phyloP scores from a whole-genome alignment of 2,329 filamentous ascomycete species.

The Periconia digitata region DNA sequence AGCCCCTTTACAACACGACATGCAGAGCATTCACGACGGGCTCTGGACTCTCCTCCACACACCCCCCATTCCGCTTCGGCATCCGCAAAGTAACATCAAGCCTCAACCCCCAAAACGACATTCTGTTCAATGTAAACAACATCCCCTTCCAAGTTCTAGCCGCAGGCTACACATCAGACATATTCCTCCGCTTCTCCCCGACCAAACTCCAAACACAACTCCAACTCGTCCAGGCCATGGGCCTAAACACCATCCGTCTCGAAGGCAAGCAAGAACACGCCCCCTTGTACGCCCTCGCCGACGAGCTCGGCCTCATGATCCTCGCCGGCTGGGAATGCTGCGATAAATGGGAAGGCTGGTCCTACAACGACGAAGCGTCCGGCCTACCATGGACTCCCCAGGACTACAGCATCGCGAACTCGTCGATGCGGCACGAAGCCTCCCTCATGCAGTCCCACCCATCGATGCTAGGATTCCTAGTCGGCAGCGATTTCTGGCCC shows the following conservation, averaged over 20 bases:
- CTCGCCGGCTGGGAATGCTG: slow-evolving; percentile 68
- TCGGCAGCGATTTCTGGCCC: slow-evolving; percentile 67
- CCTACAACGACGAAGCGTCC: slow-evolving; percentile 58
- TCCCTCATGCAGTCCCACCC: slow-evolving; percentile 63
- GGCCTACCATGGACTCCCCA: slow-evolving; percentile 52
- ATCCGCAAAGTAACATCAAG: slow-evolving; percentile 57
- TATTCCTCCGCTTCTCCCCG: slow-evolving; percentile 61
- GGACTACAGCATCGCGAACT: slow-evolving; percentile 59
- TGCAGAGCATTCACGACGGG: slow-evolving; percentile 28
- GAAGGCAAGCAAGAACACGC: slow-evolving; percentile 68
- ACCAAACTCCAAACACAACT: slow-evolving; percentile 54
- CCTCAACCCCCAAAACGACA: slow-evolving; percentile 58
- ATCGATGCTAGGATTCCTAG: slow-evolving; percentile 59
- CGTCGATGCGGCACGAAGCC: slow-evolving; percentile 62
- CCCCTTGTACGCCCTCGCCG: slow-evolving; percentile 60
- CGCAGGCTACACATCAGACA: slow-evolving; percentile 62
- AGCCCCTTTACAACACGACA: slow-evolving; percentile 53
- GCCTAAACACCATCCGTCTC: slow-evolving; percentile 64
- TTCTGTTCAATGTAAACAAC: slow-evolving; percentile 58
- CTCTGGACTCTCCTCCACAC: slow-evolving; percentile 31
- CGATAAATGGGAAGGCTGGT: slow-evolving; percentile 68
- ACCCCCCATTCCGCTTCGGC: slow-evolving; percentile 48
- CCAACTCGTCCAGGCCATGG: slow-evolving; percentile 60
- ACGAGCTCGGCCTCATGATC: slow-evolving; percentile 62
- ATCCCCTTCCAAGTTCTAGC: slow-evolving; percentile 62